These are phyloP conservation scores for Sporobolomyces roseus DNA, from an alignment of 768 basidiomycete genomes.

Conservation along the genomic window DNA sequence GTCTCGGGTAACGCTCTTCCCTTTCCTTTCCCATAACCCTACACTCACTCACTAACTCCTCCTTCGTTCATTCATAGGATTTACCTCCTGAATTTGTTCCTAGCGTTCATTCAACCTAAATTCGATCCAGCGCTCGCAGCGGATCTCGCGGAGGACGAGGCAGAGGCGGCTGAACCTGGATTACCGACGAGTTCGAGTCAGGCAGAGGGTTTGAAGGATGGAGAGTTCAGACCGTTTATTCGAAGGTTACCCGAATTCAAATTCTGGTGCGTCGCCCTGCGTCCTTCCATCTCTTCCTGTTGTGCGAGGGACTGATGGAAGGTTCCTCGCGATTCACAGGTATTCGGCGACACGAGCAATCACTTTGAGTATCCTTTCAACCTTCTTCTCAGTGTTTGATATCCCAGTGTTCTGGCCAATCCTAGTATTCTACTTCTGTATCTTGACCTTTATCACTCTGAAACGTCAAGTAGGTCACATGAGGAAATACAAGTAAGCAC, in stretches of 20 bases:
- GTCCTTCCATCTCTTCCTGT: neutral
- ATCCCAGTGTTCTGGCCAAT: slow-evolving; percentile 99
- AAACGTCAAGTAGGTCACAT: slow-evolving; percentile 92
- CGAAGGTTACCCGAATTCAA: slow-evolving; percentile 93
- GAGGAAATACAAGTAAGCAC: slow-evolving; percentile 90
- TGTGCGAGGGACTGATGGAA: too few species aligned
- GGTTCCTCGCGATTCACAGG: slow-evolving; percentile 56
- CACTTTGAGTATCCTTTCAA: slow-evolving; percentile 71
- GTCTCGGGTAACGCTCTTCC: slow-evolving; percentile 36
- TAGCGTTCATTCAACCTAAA: slow-evolving; percentile 95
- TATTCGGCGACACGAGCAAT: slow-evolving; percentile 85
- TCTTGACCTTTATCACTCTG: slow-evolving; percentile 92
- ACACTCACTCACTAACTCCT: too few species aligned
- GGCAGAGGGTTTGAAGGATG: slow-evolving; percentile 58
- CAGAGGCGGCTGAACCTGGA: slow-evolving; percentile 80
- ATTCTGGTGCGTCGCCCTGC: slow-evolving; percentile 62
- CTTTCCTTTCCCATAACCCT: too few species aligned
- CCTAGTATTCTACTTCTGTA: slow-evolving; percentile 92
- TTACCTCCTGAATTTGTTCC: slow-evolving; percentile 62
- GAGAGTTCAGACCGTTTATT: slow-evolving; percentile 96
- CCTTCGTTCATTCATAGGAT: too few species aligned
- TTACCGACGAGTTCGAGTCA: slow-evolving; percentile 48
- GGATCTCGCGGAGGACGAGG: slow-evolving; percentile 87
- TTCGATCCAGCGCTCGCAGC: slow-evolving; percentile 95
- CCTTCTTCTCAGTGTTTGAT: slow-evolving; percentile 76